Base-by-base conservation (phyloP, 2,329 filamentous ascomycete species). In the Diplodia sapinea region DNA sequence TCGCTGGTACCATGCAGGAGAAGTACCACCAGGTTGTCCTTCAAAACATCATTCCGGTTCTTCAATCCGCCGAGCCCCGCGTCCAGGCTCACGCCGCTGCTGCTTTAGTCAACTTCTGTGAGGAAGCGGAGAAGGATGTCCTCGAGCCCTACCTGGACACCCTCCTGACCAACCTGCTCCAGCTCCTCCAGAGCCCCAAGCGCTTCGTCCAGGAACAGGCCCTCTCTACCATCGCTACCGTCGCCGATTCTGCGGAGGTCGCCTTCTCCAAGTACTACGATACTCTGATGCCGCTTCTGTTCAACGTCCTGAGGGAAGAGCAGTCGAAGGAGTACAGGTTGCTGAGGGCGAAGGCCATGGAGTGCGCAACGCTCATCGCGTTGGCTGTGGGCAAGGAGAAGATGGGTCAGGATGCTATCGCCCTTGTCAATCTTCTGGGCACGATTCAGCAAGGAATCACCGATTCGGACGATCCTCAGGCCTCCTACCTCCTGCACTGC, bases 81-180 rank as follows among this genome's bases (percentile, higher is more conserved):
- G 95, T 99, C 69, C 96, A 98, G 82, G 94, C 95, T 2, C 95
- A 99, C 77, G 95, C 95, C 11, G 95, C 95, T 17, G 95, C 95
- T n/a, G 95, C 95, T 6, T 86, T 99, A 13, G 95, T 99, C 76
- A 99, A 99, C 82, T 99, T 99, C 79, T 99, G 95, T 79, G 95
- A 99, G 78, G 95, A 98, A 80, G 94, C 95, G 0, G 94, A 99
- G 79, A 97, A 96, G 82, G 87, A 87, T 66, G 91, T 93, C 23
- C 85, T 99, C 17, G 94, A 97, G 78, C 94, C 95, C 13, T 98
- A 98, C 76, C 88, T 99, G 11, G 94, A 96, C 75, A 88, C 93
- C 71, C 86, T 99, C 6, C 83, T 99, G 29, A 91, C 88, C 47
- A 91, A 94, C 71, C 86, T 99, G 13, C 92, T 97, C 80, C 89